Evolutionary conservation across 1,139 yeast genomes (phyloP).

Genomic region (Nakaseomyces glabratus): DNA sequence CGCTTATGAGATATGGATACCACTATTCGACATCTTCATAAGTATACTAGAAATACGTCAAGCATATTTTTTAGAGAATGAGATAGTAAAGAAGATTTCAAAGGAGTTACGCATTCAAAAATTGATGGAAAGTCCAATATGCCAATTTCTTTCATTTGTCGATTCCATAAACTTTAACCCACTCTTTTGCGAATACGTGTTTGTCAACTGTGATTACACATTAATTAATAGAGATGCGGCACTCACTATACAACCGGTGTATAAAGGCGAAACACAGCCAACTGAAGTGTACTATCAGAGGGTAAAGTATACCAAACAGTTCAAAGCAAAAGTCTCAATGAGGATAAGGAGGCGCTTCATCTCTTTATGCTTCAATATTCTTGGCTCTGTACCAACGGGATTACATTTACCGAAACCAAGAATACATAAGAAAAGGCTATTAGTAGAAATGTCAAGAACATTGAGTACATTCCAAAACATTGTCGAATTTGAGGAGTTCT

Average conservation of each 20-base stretch:
- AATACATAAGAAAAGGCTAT: constrained; percentile 13
- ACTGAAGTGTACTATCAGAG: constrained; percentile 16
- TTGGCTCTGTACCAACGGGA: constrained; percentile 17
- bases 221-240: constrained; percentile 1
- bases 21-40: constrained; percentile 18
- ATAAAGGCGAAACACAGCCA: constrained; percentile 15
- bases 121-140: constrained; percentile 21
- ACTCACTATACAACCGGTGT: constrained; percentile 8
- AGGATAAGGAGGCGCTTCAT: constrained; percentile 20
- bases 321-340: constrained; percentile 18
- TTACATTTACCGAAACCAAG: constrained; percentile 15
- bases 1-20: constrained; percentile 25
- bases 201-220: constrained; percentile 19
- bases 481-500: constrained; percentile 20
- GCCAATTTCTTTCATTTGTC: constrained; percentile 15
- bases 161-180: constrained; percentile 13
- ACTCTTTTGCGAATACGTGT: constrained; percentile 20
- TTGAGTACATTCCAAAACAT: constrained; percentile 15
- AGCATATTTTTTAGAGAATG: constrained; percentile 19
- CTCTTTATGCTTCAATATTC: constrained; percentile 15
- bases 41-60: constrained; percentile 23
- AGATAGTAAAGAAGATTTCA: constrained; percentile 8
- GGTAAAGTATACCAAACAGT: constrained; percentile 9
- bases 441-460: constrained; percentile 11
- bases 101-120: constrained; percentile 11